Percentiles rank a stretch among this genome's conserved stretches.
Conservation (phyloP, 2,329 filamentous ascomycete species). For the Xylaria sp. region DNA sequence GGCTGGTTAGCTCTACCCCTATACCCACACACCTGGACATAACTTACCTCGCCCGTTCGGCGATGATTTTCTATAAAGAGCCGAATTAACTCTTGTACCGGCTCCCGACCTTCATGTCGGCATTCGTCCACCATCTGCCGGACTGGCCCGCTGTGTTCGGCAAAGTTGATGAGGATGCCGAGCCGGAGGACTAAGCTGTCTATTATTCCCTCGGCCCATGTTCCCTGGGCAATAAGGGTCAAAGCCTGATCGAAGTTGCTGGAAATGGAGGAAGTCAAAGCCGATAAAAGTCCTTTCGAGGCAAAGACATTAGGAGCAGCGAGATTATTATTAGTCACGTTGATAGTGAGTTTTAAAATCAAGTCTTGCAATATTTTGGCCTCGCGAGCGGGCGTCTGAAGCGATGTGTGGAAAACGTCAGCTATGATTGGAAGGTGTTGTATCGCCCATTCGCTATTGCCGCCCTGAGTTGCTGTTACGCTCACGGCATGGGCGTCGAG, state of each 20-base stretch:
- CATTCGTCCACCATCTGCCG: conserved; percentile 59
- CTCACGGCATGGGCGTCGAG: conserved; percentile 65
- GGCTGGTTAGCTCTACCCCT: conserved; percentile 36
- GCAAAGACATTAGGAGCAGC: conserved; percentile 76
- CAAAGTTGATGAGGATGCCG: conserved; percentile 86
- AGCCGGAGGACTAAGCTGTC: conserved; percentile 81
- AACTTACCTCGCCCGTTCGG: conserved; percentile 73
- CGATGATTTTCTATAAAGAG: conserved; percentile 76
- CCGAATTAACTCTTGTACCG: conserved; percentile 68
- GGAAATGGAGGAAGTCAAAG: conserved; percentile 62
- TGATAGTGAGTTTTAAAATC: conserved; percentile 78
- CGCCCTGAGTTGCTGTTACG: conserved; percentile 54
- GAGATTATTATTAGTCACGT: conserved; percentile 84
- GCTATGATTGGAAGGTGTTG: conserved; percentile 64
- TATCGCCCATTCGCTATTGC: conserved; percentile 57
- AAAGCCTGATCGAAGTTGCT: conserved; percentile 61
- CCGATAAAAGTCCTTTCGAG: conserved; percentile 63
- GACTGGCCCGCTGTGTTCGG: conserved; percentile 77
- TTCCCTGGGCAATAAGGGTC: conserved; percentile 58
- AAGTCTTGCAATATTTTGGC: conserved; percentile 57
- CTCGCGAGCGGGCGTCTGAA: conserved; percentile 49
- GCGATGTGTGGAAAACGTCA: conserved; percentile 55
- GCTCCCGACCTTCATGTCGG: conserved; percentile 50
- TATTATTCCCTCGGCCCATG: conserved; percentile 62
- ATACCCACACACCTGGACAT: conserved; percentile 1